Evolutionary conservation across 116 monocot species (phyloP), one percentile per base, ranked within the genome.

Genomic region (Papilionanthe hybrid): DNA sequence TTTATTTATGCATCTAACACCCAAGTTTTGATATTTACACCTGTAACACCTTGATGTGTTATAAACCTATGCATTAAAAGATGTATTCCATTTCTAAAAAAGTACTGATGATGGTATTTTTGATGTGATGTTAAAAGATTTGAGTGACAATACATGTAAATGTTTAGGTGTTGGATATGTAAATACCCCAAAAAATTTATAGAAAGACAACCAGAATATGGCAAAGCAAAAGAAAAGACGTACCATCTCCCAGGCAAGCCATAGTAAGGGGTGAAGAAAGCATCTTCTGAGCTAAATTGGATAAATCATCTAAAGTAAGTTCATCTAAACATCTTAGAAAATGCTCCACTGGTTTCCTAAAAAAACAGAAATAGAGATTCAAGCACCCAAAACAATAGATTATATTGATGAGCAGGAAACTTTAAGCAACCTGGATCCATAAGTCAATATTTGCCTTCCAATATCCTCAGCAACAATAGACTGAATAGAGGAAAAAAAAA

Each of bases 361-460:
- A 81, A 72, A 77, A 72, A n/a, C 71, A 78, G 75, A 9, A 72
- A 9, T 57, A 67, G 6, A 65, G 67, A 68, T n/a, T 67, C 67
- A 50, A 76, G 11, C 42, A 28, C 22, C 75, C 32, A 72, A 9
- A 68, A 23, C 3, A 18, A 58, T 42, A 17, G 15, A 37, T 65
- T 5, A 58, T 45, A 43, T n/a, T 17, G 18, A 57, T 49, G 9
- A 77, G 0, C 25, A 37, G 6, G 5, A 73, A 82, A 47, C 60
- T 18, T 45, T 53, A 48, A 41, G 55, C 72, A 83, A 95, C 95
- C 92, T 71, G 84, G 82, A 87, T 20, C 91, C 92, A 75, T 89
- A 95, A 67, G 92, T 91, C 79, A 95, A 79, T 74, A 95, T 53
- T 80, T 95, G 92, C 83, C 92, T 90, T 12, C 95, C 95, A 47